phyloP scores from a whole-genome alignment of 257 asterid genomes.

The Capsicum rhomboideum region DNA sequence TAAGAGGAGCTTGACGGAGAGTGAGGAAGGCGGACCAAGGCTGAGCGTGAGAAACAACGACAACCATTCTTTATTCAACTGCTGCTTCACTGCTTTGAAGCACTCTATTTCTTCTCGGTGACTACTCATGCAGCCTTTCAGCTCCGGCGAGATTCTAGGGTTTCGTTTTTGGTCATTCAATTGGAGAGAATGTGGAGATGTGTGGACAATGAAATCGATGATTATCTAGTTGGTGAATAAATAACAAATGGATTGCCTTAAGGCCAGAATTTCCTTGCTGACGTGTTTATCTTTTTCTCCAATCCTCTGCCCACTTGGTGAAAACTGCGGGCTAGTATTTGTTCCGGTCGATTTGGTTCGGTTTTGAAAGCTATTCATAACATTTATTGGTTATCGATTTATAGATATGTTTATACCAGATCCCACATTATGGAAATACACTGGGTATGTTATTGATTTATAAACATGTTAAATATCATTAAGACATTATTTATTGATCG shows the following conservation, averaged over 20 bases:
- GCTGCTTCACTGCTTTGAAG: constrained; percentile 29
- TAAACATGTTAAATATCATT: too few relatives aligned
- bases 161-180: background rate
- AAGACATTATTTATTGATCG: too few relatives aligned
- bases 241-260: background rate
- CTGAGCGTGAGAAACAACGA: constrained; percentile 32
- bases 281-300: constrained; percentile 21
- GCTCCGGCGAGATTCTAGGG: background rate
- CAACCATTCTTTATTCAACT: constrained; percentile 14
- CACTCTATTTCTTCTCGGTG: constrained; percentile 14
- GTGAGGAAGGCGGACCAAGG: constrained; percentile 12
- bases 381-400: too few relatives aligned
- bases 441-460: too few relatives aligned
- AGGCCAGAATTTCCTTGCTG: background rate
- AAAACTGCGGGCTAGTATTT: background rate
- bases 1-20: constrained; percentile 19
- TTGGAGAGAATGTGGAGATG: background rate
- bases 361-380: too few relatives aligned
- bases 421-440: too few relatives aligned
- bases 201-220: too few relatives aligned
- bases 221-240: too few relatives aligned
- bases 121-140: constrained; percentile 48
- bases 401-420: too few relatives aligned
- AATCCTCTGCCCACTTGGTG: background rate
- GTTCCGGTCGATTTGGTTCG: too few relatives aligned